phyloP scores from a whole-genome alignment of 305 asterid genomes.

The Fraxinus dipetala region DNA sequence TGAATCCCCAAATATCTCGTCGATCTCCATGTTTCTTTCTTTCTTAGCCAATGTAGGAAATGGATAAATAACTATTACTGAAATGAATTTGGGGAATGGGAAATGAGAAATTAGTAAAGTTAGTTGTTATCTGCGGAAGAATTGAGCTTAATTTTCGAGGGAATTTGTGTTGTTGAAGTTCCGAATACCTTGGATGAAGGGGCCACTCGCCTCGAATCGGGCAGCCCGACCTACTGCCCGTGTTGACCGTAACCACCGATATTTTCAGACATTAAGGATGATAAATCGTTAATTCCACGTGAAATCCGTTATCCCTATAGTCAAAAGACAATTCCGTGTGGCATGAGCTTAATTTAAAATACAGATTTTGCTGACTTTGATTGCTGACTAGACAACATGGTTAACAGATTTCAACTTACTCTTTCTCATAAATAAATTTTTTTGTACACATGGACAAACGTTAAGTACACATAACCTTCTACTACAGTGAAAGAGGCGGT shows the following conservation, averaged over 20 bases:
- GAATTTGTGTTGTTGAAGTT: background rate
- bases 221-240: slow-evolving; percentile 24
- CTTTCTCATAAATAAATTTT: no score
- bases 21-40: slow-evolving; percentile 54
- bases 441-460: background rate
- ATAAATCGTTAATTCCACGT: background rate
- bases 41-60: background rate
- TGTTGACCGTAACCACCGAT: slow-evolving; percentile 29
- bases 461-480: background rate
- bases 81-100: slow-evolving; percentile 15
- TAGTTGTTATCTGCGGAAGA: slow-evolving; percentile 4
- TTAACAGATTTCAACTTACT: no score
- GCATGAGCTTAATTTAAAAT: background rate
- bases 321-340: background rate
- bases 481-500: background rate
- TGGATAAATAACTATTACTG: background rate
- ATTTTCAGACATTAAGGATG: background rate
- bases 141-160: slow-evolving; percentile 20
- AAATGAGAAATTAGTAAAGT: slow-evolving; percentile 1
- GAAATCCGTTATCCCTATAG: background rate
- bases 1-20: slow-evolving; percentile 72
- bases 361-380: background rate
- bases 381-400: background rate
- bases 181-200: slow-evolving; percentile 29
- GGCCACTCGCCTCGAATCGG: slow-evolving; percentile 16